phyloP scores from a whole-genome alignment of 257 asterid species.

The Ocimum tenuiflorum region DNA sequence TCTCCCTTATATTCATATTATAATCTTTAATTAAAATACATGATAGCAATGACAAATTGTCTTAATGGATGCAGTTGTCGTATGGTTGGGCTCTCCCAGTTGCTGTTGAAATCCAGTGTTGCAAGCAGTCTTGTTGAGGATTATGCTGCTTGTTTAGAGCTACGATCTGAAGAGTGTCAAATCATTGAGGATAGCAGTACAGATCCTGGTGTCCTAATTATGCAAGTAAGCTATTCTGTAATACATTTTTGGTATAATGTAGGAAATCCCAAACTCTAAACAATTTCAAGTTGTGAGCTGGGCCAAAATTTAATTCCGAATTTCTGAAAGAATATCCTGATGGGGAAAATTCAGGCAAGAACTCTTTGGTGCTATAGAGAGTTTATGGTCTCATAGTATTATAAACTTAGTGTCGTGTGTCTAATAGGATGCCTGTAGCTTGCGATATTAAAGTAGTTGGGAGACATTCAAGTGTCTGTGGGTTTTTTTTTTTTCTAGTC shows the following conservation, averaged over 20 bases:
- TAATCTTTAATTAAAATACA: constrained; percentile 17
- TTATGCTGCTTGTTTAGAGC: constrained; percentile 94
- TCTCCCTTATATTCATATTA: constrained; percentile 10
- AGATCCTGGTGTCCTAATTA: constrained; percentile 80
- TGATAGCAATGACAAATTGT: constrained; percentile 9
- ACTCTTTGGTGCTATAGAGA: background rate
- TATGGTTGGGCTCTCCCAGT: constrained; percentile 81
- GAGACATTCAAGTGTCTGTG: background rate
- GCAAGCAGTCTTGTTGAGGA: constrained; percentile 74
- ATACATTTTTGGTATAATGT: no score
- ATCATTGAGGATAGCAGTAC: constrained; percentile 66
- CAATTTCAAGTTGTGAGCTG: background rate
- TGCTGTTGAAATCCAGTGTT: constrained; percentile 67
- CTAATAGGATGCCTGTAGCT: background rate
- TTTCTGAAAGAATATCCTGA: background rate
- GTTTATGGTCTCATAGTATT: background rate
- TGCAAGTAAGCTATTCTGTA: constrained; percentile 67
- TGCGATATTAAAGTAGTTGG: background rate
- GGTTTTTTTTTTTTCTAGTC: background rate
- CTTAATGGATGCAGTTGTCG: constrained; percentile 60
- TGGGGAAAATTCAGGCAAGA: background rate
- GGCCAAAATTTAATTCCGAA: background rate
- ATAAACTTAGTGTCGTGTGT: background rate
- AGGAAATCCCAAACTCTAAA: background rate
- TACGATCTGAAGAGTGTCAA: constrained; percentile 80